These are phyloP conservation scores for Hymenoscyphus occultus DNA, from an alignment of 2,329 filamentous ascomycete species.

Conservation along the genomic window DNA sequence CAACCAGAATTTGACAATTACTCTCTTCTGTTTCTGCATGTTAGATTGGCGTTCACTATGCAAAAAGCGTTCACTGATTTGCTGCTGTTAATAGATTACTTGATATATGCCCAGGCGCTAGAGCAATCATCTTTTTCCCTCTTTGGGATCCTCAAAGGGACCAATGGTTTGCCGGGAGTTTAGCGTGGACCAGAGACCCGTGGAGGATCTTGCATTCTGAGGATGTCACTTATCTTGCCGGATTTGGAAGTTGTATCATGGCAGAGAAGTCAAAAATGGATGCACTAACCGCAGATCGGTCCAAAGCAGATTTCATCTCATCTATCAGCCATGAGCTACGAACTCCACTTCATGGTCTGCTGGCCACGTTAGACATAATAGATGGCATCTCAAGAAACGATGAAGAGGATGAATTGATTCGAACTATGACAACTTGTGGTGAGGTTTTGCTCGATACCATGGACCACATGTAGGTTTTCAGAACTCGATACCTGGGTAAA, in stretches of 20 bases:
- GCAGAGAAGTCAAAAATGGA: constrained; percentile 51
- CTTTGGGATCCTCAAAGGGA: constrained; percentile 42
- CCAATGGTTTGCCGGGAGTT: constrained; percentile 47
- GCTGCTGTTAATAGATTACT: constrained; percentile 6
- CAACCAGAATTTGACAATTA: too few relatives aligned
- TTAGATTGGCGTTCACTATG: neutral
- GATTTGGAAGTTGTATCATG: constrained; percentile 53
- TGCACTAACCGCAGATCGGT: constrained; percentile 35
- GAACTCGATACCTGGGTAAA: too few relatives aligned
- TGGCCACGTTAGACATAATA: constrained; percentile 51
- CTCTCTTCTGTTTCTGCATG: too few relatives aligned
- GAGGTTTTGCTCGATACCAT: constrained; percentile 51
- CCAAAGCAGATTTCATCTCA: constrained; percentile 57
- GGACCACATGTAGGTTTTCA: constrained; percentile 45
- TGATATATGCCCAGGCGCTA: constrained; percentile 41
- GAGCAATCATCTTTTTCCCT: constrained; percentile 46
- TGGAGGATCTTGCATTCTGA: constrained; percentile 43
- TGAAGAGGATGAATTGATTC: constrained; percentile 45
- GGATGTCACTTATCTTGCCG: constrained; percentile 47
- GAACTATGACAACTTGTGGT: constrained; percentile 49
- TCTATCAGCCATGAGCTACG: constrained; percentile 60
- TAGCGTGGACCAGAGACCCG: constrained; percentile 45
- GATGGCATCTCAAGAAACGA: constrained; percentile 45
- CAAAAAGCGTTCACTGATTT: neutral
- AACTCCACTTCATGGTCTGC: constrained; percentile 57